A percentile compares a stretch with the other conserved stretches of the same genome.
Evolutionary conservation across 805 yeast species (phyloP).

Genomic region (Citeromyces matritensis): DNA sequence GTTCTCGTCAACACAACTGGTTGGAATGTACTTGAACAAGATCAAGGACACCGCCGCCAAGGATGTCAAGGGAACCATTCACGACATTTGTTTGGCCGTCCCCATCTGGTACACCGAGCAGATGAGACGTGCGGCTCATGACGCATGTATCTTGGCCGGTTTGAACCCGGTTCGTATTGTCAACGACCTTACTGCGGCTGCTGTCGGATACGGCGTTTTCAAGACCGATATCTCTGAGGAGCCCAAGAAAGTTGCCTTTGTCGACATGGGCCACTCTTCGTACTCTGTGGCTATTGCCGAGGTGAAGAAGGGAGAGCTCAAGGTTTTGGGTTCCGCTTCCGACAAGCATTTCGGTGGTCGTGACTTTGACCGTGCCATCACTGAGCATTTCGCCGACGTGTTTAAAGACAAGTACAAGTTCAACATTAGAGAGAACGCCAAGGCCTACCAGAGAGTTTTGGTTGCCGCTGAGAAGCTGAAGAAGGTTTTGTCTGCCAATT

Average conservation of each 20-base stretch:
- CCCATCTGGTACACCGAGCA: slow-evolving; percentile 96
- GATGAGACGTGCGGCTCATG: slow-evolving; percentile 93
- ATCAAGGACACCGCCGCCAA: slow-evolving; percentile 63
- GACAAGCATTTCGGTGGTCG: slow-evolving; percentile 98
- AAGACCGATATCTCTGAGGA: slow-evolving; percentile 92
- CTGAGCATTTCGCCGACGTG: slow-evolving; percentile 89
- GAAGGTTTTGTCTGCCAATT: slow-evolving; percentile 93
- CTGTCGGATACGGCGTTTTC: slow-evolving; percentile 98
- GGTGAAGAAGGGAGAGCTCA: slow-evolving; percentile 92
- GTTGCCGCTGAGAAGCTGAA: slow-evolving; percentile 86
- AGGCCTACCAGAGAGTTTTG: slow-evolving; percentile 88
- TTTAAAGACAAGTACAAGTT: slow-evolving; percentile 87
- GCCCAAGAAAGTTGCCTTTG: slow-evolving; percentile 79
- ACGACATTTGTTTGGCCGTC: slow-evolving; percentile 86
- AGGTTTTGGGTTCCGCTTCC: slow-evolving; percentile 80
- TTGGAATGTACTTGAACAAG: slow-evolving; percentile 91
- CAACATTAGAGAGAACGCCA: slow-evolving; percentile 80
- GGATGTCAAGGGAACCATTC: slow-evolving; percentile 72
- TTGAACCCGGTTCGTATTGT: slow-evolving; percentile 96
- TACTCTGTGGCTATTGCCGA: slow-evolving; percentile 83
- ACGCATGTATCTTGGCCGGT: slow-evolving; percentile 92
- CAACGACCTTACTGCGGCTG: slow-evolving; percentile 96
- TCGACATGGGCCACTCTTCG: slow-evolving; percentile 95
- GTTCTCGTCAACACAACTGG: slow-evolving; percentile 79
- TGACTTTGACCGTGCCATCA: slow-evolving; percentile 85